Conservation (phyloP, 78 protist species). For the Dictyostelium firmibasis region DNA sequence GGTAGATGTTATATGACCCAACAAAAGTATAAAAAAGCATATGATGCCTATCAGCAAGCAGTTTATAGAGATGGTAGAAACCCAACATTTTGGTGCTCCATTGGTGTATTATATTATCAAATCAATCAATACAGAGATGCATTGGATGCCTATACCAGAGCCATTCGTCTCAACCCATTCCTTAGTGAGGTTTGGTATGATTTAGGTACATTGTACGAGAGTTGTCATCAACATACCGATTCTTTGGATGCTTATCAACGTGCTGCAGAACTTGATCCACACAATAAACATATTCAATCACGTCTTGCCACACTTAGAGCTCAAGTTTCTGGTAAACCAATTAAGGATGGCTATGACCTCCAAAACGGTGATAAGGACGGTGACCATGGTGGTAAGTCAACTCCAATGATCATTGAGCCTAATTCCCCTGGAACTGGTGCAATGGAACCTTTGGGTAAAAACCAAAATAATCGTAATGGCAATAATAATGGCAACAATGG, state of each 20-base stretch:
- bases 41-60: conserved; percentile 92
- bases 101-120: conserved; percentile 92
- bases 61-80: conserved; percentile 90
- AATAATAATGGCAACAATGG: neutral
- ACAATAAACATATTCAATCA: conserved; percentile 81
- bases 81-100: conserved; percentile 92
- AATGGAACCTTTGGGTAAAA: neutral
- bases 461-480: neutral
- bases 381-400: neutral
- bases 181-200: conserved; percentile 89
- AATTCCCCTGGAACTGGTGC: conserved; percentile 22
- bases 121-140: conserved; percentile 93
- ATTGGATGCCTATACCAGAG: conserved; percentile 90
- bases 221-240: conserved; percentile 83
- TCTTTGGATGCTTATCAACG: conserved; percentile 82
- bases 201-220: conserved; percentile 92
- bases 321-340: conserved; percentile 25
- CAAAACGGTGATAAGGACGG: neutral
- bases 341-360: neutral
- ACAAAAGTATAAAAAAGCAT: conserved; percentile 87
- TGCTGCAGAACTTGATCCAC: conserved; percentile 82
- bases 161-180: conserved; percentile 89
- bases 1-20: conserved; percentile 92
- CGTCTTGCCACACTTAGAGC: conserved; percentile 42
- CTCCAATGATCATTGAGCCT: conserved; percentile 73